Evolutionary conservation across 306 rosid species (phyloP).

Genomic region (Sechiopsis laciniata): DNA sequence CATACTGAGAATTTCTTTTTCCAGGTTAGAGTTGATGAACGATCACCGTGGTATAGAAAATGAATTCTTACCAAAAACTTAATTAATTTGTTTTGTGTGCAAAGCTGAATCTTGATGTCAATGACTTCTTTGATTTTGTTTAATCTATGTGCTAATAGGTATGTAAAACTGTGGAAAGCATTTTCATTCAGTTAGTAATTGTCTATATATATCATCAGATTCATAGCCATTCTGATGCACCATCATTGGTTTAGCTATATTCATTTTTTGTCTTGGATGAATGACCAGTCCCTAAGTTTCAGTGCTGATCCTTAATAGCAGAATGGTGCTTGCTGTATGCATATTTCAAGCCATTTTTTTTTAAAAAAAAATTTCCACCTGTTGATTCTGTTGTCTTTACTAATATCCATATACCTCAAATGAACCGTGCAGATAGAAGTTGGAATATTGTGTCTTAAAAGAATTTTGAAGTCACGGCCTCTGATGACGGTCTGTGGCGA

Average conservation of each 20-base stretch:
- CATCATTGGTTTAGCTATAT: neutral
- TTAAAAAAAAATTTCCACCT: too few relatives aligned
- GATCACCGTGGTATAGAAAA: neutral
- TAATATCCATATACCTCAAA: too few relatives aligned
- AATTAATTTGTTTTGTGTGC: neutral
- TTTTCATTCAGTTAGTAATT: neutral
- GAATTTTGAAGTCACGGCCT: neutral
- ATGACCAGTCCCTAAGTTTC: neutral
- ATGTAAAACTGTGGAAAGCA: neutral
- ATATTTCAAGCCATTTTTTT: neutral
- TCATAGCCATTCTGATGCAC: neutral
- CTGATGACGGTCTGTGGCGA: neutral
- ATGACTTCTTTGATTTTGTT: neutral
- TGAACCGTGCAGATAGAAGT: slow-evolving; percentile 13
- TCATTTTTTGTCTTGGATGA: neutral
- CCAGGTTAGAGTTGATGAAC: neutral
- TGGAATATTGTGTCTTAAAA: slow-evolving; percentile 1
- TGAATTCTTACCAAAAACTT: neutral
- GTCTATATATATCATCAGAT: neutral
- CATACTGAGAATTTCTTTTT: slow-evolving; percentile 1
- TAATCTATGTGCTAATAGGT: neutral
- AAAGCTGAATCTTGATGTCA: neutral
- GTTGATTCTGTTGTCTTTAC: neutral
- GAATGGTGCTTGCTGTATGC: neutral
- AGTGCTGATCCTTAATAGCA: neutral